Evolutionary conservation across 805 yeast species (phyloP), one percentile per base, ranked within the genome.

Genomic region (Zygosaccharomyces gambellarensis): DNA sequence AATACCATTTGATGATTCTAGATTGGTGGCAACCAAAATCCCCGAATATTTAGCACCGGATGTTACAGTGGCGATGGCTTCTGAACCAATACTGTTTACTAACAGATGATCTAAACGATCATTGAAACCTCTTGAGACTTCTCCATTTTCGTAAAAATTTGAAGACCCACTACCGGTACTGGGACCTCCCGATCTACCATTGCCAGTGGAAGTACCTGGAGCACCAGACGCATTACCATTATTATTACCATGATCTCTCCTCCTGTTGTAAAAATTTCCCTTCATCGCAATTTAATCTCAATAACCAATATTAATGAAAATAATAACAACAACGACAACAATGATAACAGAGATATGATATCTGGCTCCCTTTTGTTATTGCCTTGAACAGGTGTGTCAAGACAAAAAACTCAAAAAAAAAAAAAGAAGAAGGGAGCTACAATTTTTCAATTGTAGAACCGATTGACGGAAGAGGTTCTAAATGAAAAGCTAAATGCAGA

Each of bases 31-130:
- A 39, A 74, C 69, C 48, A 87, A 68, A 7, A 82, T 61, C 19
- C 96, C 96, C 21, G 70, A 66, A 58, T 80, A 76, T 27, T 75
- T 68, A 2, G 78, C 72, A 11, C 92, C 92, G 0, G 87, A 76
- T 23, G 79, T 68, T 1, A 83, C 79, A 3, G 89, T 80, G 5
- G 81, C 83, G 11, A 72, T 71, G 10, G 79, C 80, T 28, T 71
- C 69, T 28, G 77, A 71, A 17, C 95, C 87, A 38, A 85, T 69
- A 5, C 89, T 72, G 53, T 79, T 79, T 34, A 79, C 72, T 39
- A 85, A 66, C 43, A 83, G 70, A 54, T 66, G 81, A 41, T 77
- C 61, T 48, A 83, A 69, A 48, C 87, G 73, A 56, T 83, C 87
- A 55, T 76, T 73, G 75, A 79, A 73, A 60, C 48, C 66, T 64